phyloP scores from a whole-genome alignment of 306 rosid species.

The Trifolium fragiferum region DNA sequence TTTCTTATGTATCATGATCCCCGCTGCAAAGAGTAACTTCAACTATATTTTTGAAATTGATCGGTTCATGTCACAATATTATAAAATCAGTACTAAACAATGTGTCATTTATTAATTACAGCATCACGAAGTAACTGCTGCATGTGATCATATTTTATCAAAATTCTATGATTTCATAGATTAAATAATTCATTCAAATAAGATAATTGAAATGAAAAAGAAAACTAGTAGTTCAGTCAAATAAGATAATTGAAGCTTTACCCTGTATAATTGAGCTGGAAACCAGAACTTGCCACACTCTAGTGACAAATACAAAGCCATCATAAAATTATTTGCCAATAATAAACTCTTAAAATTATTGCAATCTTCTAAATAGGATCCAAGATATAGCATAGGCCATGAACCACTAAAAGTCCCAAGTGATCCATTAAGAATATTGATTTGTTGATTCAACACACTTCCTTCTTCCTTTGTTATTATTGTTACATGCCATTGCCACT shows the following conservation, averaged over 20 bases:
- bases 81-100: too few relatives aligned
- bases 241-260: not conserved
- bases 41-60: too few relatives aligned
- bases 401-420: conserved; percentile 42
- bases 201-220: too few relatives aligned
- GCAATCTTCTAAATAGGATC: conserved; percentile 44
- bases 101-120: too few relatives aligned
- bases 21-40: too few relatives aligned
- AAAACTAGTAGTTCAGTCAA: not conserved
- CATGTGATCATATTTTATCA: too few relatives aligned
- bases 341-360: conserved; percentile 38
- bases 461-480: conserved; percentile 43
- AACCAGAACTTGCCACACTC: conserved; percentile 73
- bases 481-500: conserved; percentile 58
- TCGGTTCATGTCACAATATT: too few relatives aligned
- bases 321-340: conserved; percentile 48
- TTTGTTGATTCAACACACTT: conserved; percentile 25
- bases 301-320: conserved; percentile 64
- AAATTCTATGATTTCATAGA: too few relatives aligned
- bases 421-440: conserved; percentile 43
- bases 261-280: conserved; percentile 80
- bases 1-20: too few relatives aligned
- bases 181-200: too few relatives aligned
- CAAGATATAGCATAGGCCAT: conserved; percentile 48
- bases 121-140: too few relatives aligned